Conservation (phyloP, 306 rosid genomes). For the Fragaria ananassa region DNA sequence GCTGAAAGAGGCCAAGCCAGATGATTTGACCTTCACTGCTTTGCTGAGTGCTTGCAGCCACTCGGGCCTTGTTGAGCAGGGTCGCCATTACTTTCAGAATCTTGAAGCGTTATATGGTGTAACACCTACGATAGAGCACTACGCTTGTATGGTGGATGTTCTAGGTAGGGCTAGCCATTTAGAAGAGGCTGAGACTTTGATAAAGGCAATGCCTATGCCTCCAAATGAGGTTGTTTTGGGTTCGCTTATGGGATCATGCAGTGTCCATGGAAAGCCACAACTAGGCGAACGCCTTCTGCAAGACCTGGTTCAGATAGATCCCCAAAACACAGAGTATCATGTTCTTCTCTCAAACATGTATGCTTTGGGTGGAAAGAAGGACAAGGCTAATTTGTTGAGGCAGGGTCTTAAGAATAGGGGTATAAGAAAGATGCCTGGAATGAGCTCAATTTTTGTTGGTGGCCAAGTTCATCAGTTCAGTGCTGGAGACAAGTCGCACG, state of each 20-base stretch:
- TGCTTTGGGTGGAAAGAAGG: constrained; percentile 48
- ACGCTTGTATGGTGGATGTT: constrained; percentile 69
- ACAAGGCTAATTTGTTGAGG: constrained; percentile 54
- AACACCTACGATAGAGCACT: constrained; percentile 57
- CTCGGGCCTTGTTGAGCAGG: constrained; percentile 60
- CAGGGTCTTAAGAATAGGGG: constrained; percentile 49
- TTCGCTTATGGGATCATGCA: constrained; percentile 66
- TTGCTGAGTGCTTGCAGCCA: constrained; percentile 77
- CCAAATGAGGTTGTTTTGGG: constrained; percentile 71
- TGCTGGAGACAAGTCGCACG: constrained; percentile 72
- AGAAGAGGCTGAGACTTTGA: constrained; percentile 50
- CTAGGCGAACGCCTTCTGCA: constrained; percentile 54
- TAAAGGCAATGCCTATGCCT: constrained; percentile 57
- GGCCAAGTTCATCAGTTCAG: constrained; percentile 60
- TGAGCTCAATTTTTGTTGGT: constrained; percentile 50
- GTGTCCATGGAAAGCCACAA: constrained; percentile 45
- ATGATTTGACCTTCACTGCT: constrained; percentile 60
- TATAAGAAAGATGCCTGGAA: constrained; percentile 64
- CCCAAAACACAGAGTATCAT: constrained; percentile 58
- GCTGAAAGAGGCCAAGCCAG: constrained; percentile 60
- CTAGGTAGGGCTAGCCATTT: constrained; percentile 65
- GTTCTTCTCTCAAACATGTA: constrained; percentile 69
- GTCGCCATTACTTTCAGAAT: constrained; percentile 46
- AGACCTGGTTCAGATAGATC: constrained; percentile 51
- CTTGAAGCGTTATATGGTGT: constrained; percentile 41